Base-by-base conservation (phyloP, 163 green algal species). In the Chloromonas sp. region DNA sequence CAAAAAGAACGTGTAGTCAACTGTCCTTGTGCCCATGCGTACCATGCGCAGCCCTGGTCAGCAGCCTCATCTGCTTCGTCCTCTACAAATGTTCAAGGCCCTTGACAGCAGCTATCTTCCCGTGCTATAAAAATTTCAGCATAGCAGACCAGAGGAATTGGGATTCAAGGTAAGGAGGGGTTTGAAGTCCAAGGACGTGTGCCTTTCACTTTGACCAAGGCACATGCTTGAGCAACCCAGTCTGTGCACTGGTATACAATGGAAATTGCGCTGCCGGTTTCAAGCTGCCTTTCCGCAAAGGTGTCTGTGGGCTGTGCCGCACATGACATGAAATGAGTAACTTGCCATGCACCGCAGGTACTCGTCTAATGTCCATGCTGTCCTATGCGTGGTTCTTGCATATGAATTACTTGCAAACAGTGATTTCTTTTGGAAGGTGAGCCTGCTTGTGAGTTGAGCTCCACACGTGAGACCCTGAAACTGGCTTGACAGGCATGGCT, bases 381-480 rank as follows among this genome's bases (percentile, higher is more conserved):
- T 62, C 2, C 79, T 84, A 14, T 87, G 84, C 79, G 84, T 84
- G 0, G 84, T 60, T 2, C 84, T 83, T 81, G 84, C 78, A 5
- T 87, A 84, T 70, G 61, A 78, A 1, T 8, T 84, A 1, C 1
- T 87, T 1, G 81, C 13, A 11, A 1, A 77, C 1, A 70, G 59
- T n/a, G 66, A 87, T 60, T 70, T 87, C 59, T 87, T 84, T 70
- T 87, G 61, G 60, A 60, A 83, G 79, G 84, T 84, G 78, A 11
- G 84, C 60, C 36, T 36, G 36, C 36, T 36, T 36, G 36, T 36
- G 36, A 36, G 36, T 36, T 36, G 36, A 36, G 36, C 36, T 36
- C 36, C 36, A 36, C 36, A 36, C 36, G 36, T 36, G 36, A 36
- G 36, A 36, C 36, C 36, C 36, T 36, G 36, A 36, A 36, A 36